These are phyloP conservation scores for Chrysanthemum makinoi DNA, from an alignment of 129 eudicot genomes.

Conservation along the genomic window DNA sequence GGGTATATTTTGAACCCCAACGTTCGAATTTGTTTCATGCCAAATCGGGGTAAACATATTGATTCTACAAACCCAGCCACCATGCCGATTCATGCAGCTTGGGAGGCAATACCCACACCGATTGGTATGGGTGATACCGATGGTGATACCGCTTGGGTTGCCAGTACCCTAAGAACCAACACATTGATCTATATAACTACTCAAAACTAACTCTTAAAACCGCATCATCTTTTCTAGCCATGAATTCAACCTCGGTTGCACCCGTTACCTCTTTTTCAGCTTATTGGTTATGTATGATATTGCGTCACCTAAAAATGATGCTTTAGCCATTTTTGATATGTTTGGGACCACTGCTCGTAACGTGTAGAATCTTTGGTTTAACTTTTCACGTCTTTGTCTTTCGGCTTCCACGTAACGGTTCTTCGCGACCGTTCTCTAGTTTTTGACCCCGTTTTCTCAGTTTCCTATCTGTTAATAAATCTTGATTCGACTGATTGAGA, in stretches of 20 bases:
- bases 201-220: slow-evolving; percentile 55
- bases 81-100: too few species aligned
- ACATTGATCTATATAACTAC: too few species aligned
- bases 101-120: too few species aligned
- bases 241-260: slow-evolving; percentile 65
- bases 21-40: too few species aligned
- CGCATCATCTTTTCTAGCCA: slow-evolving; percentile 59
- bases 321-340: slow-evolving; percentile 97
- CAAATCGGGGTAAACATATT: too few species aligned
- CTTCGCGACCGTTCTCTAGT: slow-evolving; percentile 93
- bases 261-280: slow-evolving; percentile 52
- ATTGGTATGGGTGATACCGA: too few species aligned
- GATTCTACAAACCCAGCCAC: too few species aligned
- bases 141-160: too few species aligned
- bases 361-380: slow-evolving; percentile 90
- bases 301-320: slow-evolving; percentile 90
- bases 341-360: slow-evolving; percentile 93
- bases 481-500: slow-evolving; percentile 48
- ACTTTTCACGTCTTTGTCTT: slow-evolving; percentile 89
- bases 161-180: too few species aligned
- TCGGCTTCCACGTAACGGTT: slow-evolving; percentile 94
- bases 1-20: too few species aligned
- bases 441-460: slow-evolving; percentile 91
- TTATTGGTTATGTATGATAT: slow-evolving; percentile 50
- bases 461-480: slow-evolving; percentile 43